Base-by-base conservation (phyloP, 805 yeast species). In the Lachancea sp. region DNA sequence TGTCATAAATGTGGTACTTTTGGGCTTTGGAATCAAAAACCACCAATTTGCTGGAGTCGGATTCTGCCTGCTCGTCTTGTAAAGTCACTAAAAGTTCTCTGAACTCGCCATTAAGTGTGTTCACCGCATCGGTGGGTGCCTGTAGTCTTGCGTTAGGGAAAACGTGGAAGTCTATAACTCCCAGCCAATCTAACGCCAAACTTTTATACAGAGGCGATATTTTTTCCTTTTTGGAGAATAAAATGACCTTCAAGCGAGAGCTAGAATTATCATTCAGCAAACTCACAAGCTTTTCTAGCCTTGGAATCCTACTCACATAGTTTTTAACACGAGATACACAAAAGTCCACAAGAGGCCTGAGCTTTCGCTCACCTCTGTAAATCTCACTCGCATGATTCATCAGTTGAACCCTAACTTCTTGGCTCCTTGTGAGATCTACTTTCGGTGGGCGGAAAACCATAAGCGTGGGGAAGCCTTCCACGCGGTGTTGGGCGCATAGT, bases 381-480 rank as follows among this genome's bases (percentile, higher is more conserved):
- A 63, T 52, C 49, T 80, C 90, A 2, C 69, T 64, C 0, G 75
- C 74, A 59, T 76, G 82, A 12, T 34, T 48, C 12, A 38, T 38
- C 8, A 38, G 33, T 8, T 16, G 26, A 5, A 24, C 20, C 21
- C 41, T 33, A 13, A 58, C 47, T 32, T 49, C 37, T 43, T 48
- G 22, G 41, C 47, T 47, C 19, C 52, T 46, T 9, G 52, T 50
- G 4, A 61, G 29, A 32, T 63, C 56, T 21, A 65, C 65, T 54
- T 84, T 85, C 16, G 92, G 88, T 1, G 97, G 95, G 52, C 90
- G 73, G 64, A 83, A 89, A 3, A 82, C 80, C 65, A 80, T 63
- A 22, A 92, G 60, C 0, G 97, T 85, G 7, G 98, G 98, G 61
- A 74, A 90, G 0, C 96, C 95, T 49, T 75, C 69, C 22, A 92